These are phyloP conservation scores for Dactylonectria macrodidyma DNA, from an alignment of 2,329 filamentous ascomycete genomes.

Conservation along the genomic window DNA sequence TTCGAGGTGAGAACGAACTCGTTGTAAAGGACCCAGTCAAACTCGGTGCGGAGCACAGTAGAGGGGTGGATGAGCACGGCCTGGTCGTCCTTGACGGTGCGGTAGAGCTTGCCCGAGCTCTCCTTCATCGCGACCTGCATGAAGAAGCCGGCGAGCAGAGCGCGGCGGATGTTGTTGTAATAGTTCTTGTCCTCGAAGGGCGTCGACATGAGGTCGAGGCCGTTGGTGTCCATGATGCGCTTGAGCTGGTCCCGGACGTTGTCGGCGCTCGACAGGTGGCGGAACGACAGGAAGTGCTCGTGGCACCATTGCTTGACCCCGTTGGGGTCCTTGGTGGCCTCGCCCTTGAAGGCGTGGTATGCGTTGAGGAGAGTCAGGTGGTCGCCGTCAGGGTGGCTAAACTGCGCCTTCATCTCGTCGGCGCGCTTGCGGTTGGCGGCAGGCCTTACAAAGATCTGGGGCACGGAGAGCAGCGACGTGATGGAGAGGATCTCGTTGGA, in stretches of 20 bases:
- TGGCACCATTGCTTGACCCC: slow-evolving; percentile 95
- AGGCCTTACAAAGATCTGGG: slow-evolving; percentile 93
- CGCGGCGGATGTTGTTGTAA: slow-evolving; percentile 96
- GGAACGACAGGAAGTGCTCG: slow-evolving; percentile 93
- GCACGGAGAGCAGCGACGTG: slow-evolving; percentile 93
- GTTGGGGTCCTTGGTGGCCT: slow-evolving; percentile 68
- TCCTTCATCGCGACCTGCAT: slow-evolving; percentile 99
- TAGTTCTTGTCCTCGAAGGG: slow-evolving; percentile 96
- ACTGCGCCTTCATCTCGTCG: slow-evolving; percentile 97
- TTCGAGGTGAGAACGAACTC: slow-evolving; percentile 98
- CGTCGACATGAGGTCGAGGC: slow-evolving; percentile 88
- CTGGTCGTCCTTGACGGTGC: slow-evolving; percentile 97
- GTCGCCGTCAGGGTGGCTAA: slow-evolving; percentile 93
- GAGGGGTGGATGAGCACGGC: slow-evolving; percentile 93
- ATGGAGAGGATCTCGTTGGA: slow-evolving; percentile 98
- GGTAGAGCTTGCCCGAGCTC: slow-evolving; percentile 88
- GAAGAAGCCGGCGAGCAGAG: slow-evolving; percentile 95
- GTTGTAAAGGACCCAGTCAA: slow-evolving; percentile 98
- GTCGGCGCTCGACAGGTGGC: slow-evolving; percentile 92
- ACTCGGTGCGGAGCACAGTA: slow-evolving; percentile 88
- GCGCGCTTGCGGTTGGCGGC: slow-evolving; percentile 88
- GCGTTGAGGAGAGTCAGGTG: slow-evolving; percentile 97
- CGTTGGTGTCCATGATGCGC: slow-evolving; percentile 96
- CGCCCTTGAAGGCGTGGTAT: slow-evolving; percentile 96
- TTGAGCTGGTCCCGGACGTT: slow-evolving; percentile 93